A percentile compares a stretch with the other conserved stretches of the same genome.
phyloP scores from a whole-genome alignment of 441 rosid genomes.

The Manihot esculenta region DNA sequence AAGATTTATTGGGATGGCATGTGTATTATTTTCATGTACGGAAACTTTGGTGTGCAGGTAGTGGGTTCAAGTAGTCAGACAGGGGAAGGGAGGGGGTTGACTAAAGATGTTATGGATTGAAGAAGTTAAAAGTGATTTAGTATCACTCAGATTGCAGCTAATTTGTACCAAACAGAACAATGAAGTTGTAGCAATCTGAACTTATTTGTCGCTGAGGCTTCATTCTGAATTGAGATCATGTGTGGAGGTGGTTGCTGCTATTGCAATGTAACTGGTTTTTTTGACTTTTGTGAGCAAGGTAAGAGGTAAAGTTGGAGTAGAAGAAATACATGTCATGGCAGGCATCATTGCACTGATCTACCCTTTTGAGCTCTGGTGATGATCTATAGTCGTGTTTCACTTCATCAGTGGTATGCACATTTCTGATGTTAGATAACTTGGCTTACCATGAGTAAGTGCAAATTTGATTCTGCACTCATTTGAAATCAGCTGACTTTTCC shows the following conservation, averaged over 20 bases:
- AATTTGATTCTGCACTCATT: not conserved
- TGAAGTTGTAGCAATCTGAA: not conserved
- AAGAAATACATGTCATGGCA: not conserved
- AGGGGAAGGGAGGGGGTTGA: not conserved
- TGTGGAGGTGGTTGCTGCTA: not conserved
- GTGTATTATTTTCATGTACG: not conserved
- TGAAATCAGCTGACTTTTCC: not conserved
- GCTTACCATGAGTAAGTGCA: not conserved
- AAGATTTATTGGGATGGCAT: not conserved
- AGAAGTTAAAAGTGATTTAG: not conserved
- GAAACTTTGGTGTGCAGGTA: not conserved
- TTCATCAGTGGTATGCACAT: not conserved
- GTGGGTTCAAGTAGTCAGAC: not conserved
- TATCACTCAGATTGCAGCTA: not conserved
- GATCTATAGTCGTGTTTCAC: not conserved
- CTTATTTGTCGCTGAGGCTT: conserved; percentile 3
- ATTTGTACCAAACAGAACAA: not conserved
- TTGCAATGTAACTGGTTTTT: not conserved
- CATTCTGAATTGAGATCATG: not conserved
- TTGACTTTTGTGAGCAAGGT: not conserved
- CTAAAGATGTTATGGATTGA: not conserved
- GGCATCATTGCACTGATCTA: not conserved
- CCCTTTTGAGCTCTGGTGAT: not conserved
- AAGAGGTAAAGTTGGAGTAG: not conserved
- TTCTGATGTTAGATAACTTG: not conserved